Conservation (phyloP, 805 yeast genomes). For the Kazachstania psychrophila region DNA sequence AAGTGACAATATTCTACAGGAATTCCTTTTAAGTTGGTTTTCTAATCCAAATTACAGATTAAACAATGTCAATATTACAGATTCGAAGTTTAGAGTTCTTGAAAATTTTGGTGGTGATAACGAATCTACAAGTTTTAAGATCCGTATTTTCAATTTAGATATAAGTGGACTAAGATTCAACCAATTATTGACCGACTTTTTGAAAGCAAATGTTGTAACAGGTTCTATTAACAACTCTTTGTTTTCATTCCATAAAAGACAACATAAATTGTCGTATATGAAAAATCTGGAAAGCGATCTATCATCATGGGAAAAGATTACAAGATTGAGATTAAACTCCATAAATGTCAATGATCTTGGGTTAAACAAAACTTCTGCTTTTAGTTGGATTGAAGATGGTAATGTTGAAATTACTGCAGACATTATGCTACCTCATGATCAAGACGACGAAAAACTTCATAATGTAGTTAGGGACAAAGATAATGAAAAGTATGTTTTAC, state of each 20-base stretch:
- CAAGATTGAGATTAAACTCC: slow-evolving; percentile 37
- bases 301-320: slow-evolving; percentile 41
- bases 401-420: slow-evolving; percentile 63
- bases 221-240: slow-evolving; percentile 69
- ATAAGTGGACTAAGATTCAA: slow-evolving; percentile 50
- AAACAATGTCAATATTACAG: slow-evolving; percentile 34
- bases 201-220: slow-evolving; percentile 60
- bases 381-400: slow-evolving; percentile 68
- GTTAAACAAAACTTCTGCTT: slow-evolving; percentile 32
- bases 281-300: slow-evolving; percentile 31
- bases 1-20: slow-evolving; percentile 8
- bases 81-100: slow-evolving; percentile 22
- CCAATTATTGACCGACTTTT: slow-evolving; percentile 53
- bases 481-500: slow-evolving; percentile 46
- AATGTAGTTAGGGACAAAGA: background rate
- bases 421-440: slow-evolving; percentile 54
- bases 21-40: slow-evolving; percentile 24
- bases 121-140: slow-evolving; percentile 18
- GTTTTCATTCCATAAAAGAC: slow-evolving; percentile 70
- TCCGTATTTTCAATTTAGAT: slow-evolving; percentile 58
- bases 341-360: slow-evolving; percentile 33
- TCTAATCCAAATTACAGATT: slow-evolving; percentile 33
- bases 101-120: slow-evolving; percentile 14
- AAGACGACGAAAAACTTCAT: slow-evolving; percentile 17
- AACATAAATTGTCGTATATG: slow-evolving; percentile 43